Percentiles rank a stretch among this genome's conserved stretches.
These are phyloP conservation scores for Suhomyces sp. DNA, from an alignment of 805 yeast genomes.

Conservation along the genomic window DNA sequence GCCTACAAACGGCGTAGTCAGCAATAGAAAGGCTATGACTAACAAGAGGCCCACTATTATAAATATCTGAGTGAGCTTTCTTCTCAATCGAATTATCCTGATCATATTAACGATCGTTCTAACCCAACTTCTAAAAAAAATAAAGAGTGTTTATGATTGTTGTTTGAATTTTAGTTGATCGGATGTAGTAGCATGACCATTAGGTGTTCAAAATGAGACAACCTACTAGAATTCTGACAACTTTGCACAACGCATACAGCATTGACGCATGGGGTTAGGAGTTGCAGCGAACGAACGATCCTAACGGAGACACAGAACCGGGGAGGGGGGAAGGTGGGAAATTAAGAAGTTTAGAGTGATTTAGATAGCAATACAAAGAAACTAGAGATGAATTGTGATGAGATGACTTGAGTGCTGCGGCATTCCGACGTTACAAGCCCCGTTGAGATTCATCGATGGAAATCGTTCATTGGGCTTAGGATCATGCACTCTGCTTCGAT, in stretches of 20 bases:
- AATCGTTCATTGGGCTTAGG: background rate
- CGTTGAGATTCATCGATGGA: background rate
- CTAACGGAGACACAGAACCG: background rate
- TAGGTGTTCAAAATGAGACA: background rate
- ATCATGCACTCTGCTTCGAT: background rate
- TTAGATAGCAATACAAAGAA: background rate
- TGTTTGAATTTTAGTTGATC: background rate
- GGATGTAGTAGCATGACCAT: background rate
- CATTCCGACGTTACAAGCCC: background rate
- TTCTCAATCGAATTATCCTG: slow-evolving; percentile 7
- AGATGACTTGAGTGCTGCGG: background rate
- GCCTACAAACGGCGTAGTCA: slow-evolving; percentile 5
- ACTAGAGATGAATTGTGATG: background rate
- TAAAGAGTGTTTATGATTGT: background rate
- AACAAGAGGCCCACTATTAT: slow-evolving; percentile 12
- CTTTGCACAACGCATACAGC: background rate
- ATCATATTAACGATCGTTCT: background rate
- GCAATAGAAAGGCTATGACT: slow-evolving; percentile 11
- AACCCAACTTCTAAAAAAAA: background rate
- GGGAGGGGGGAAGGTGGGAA: background rate
- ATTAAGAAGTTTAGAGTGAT: background rate
- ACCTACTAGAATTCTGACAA: background rate
- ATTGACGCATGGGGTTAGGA: background rate
- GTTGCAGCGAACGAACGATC: background rate
- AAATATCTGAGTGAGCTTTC: slow-evolving; percentile 15